A percentile compares a stretch with the other conserved stretches of the same genome.
Evolutionary conservation across 306 rosid species (phyloP).

Genomic region (Lupinus albus): DNA sequence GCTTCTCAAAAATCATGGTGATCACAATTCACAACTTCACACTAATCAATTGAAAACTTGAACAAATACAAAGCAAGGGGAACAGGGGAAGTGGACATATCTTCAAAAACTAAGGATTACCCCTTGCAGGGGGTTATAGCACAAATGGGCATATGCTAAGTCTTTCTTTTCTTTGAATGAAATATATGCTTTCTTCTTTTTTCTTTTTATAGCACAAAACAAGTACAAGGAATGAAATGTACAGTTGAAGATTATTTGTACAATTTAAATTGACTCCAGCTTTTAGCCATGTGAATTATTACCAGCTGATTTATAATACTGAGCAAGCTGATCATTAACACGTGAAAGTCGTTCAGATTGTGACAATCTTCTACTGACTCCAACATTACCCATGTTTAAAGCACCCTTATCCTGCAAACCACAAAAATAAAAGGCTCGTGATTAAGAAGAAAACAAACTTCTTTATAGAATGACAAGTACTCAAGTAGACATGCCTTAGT

Average conservation of each 20-base stretch:
- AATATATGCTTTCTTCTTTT: not conserved
- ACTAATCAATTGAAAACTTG: not conserved
- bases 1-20: no score
- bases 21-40: no score
- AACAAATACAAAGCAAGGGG: conserved; percentile 4
- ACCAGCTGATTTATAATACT: conserved; percentile 50
- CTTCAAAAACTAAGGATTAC: not conserved
- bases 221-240: not conserved
- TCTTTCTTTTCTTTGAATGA: not conserved
- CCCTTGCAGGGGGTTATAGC: not conserved
- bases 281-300: conserved; percentile 48
- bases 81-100: not conserved
- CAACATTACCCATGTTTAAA: conserved; percentile 48
- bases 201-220: not conserved
- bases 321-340: conserved; percentile 63
- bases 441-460: not conserved
- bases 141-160: not conserved
- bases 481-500: conserved; percentile 50
- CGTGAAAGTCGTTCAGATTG: conserved; percentile 65
- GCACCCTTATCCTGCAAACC: conserved; percentile 52
- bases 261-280: conserved; percentile 2
- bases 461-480: not conserved
- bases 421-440: conserved; percentile 30
- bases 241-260: conserved; percentile 30
- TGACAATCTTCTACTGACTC: conserved; percentile 57